Conservation (phyloP, 495 filamentous ascomycete species). For the Diplogelasinospora grovesii region DNA sequence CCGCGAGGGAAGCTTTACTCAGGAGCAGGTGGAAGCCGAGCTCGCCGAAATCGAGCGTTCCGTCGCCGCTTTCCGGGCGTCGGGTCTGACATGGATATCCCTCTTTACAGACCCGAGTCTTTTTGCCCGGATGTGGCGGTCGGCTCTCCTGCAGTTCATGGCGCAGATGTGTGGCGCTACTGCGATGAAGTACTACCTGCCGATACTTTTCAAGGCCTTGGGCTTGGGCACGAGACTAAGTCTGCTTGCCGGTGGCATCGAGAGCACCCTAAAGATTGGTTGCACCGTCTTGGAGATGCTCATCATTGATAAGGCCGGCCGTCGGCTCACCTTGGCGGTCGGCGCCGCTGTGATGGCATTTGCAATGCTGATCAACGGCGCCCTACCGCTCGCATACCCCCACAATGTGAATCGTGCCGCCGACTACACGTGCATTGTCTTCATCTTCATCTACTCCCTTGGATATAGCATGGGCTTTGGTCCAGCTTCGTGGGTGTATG, state of each 20-base stretch:
- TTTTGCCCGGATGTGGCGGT: conserved; percentile 39
- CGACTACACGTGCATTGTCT: conserved; percentile 47
- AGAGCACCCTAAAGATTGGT: conserved; percentile 45
- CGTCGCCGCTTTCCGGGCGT: conserved; percentile 24
- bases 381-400: conserved; percentile 44
- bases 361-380: conserved; percentile 46
- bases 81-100: conserved; percentile 28
- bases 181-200: conserved; percentile 51
- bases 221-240: conserved; percentile 38
- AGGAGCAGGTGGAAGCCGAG: conserved; percentile 29
- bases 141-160: conserved; percentile 46
- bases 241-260: conserved; percentile 44
- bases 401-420: conserved; percentile 41
- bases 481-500: conserved; percentile 52
- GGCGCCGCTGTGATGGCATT: conserved; percentile 42
- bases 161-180: conserved; percentile 49
- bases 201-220: conserved; percentile 39
- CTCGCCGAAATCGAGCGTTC: conserved; percentile 31
- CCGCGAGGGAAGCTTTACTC: conserved; percentile 34
- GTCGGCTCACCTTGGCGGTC: conserved; percentile 35
- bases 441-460: conserved; percentile 52
- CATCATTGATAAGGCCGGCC: conserved; percentile 42
- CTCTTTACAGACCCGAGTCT: conserved; percentile 34
- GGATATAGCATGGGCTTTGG: conserved; percentile 53
- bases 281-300: conserved; percentile 44